These are phyloP conservation scores for Curvularia lunata DNA, from an alignment of 2,329 filamentous ascomycete species.

Conservation along the genomic window DNA sequence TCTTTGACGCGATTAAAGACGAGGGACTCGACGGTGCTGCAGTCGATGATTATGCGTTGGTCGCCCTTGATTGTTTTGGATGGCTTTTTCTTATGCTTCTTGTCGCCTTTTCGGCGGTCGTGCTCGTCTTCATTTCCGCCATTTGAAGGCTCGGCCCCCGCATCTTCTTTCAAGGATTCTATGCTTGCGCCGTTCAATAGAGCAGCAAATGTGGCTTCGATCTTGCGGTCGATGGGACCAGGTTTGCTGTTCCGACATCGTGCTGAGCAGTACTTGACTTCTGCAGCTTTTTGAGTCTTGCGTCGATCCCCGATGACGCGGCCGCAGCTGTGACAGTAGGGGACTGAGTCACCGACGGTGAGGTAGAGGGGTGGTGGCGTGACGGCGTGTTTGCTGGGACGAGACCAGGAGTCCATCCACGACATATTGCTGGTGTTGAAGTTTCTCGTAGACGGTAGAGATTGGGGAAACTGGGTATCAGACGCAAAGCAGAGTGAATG, in stretches of 20 bases:
- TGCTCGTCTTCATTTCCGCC: slow-evolving; percentile 4
- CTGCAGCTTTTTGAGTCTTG: slow-evolving; percentile 41
- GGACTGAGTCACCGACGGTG: slow-evolving; percentile 54
- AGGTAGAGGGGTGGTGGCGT: slow-evolving; percentile 63
- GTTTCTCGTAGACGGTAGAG: neutral
- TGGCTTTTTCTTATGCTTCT: slow-evolving; percentile 38
- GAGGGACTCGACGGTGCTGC: slow-evolving; percentile 57
- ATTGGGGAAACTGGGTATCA: neutral
- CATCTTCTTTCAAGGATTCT: slow-evolving; percentile 36
- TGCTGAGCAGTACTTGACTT: slow-evolving; percentile 64
- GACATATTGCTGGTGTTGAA: slow-evolving; percentile 46
- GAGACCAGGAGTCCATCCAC: slow-evolving; percentile 59
- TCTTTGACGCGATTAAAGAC: slow-evolving; percentile 58
- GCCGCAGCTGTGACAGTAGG: slow-evolving; percentile 65
- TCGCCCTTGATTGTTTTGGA: slow-evolving; percentile 56
- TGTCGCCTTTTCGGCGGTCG: neutral
- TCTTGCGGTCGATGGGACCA: slow-evolving; percentile 57
- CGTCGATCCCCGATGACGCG: slow-evolving; percentile 57
- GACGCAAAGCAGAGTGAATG: neutral
- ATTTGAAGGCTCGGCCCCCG: slow-evolving; percentile 7
- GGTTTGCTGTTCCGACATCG: slow-evolving; percentile 62
- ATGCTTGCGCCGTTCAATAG: slow-evolving; percentile 46
- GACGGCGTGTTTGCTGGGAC: slow-evolving; percentile 50
- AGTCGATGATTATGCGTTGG: slow-evolving; percentile 57
- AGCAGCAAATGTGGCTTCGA: slow-evolving; percentile 59